Base-by-base conservation (phyloP, 2,329 filamentous ascomycete genomes). In the Aspergillus ruber region DNA sequence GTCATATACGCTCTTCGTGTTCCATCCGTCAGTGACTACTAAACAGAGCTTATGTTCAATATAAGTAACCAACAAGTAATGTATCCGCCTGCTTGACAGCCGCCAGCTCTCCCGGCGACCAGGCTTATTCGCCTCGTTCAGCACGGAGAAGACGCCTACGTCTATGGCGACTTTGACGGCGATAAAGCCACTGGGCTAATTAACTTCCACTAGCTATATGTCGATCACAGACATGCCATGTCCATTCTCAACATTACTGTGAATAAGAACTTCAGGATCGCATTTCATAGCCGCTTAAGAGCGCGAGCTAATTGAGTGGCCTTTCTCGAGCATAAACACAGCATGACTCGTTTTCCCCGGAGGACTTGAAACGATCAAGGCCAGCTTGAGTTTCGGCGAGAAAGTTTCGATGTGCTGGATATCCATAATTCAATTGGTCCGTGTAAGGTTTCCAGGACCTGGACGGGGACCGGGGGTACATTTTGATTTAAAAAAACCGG, bases 1-100 rank as follows among this genome's bases (percentile, higher is more conserved):
- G 42, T 20, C 58, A 53, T 56, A 60, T 57, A 1, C 57, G 56
- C 29, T 57, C 57, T 60, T 25, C 3, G 13, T 29, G 40, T 32
- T 23, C 13, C 27, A 23, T 25, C 3, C 6, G 1, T 45, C 12
- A 27, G 13, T 35, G 10, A 17, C 18, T 8, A 10, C 25, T 1
- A 35, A 15, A 39, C 15, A 18, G 12, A 3, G 7, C 12, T 25
- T 13, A 18, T 25, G 17, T n/a, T 21, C 18, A 15, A 35, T 3
- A 38, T 20, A 2, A 51, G 55, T 44, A 4, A 55, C 58, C 58
- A 9, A 61, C 58, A 13, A 61, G 38, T 1, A 60, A 36, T 6
- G 56, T 54, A 44, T 61, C 55, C 2, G 57, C 57, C 1, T 52
- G 47, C 32, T 59, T 61, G 21, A 44, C 32, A 6, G 45, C 53